A percentile compares a stretch with the other conserved stretches of the same genome.
Conservation (phyloP, 352 stramenopile species). For the Pythium phragmiticola region DNA sequence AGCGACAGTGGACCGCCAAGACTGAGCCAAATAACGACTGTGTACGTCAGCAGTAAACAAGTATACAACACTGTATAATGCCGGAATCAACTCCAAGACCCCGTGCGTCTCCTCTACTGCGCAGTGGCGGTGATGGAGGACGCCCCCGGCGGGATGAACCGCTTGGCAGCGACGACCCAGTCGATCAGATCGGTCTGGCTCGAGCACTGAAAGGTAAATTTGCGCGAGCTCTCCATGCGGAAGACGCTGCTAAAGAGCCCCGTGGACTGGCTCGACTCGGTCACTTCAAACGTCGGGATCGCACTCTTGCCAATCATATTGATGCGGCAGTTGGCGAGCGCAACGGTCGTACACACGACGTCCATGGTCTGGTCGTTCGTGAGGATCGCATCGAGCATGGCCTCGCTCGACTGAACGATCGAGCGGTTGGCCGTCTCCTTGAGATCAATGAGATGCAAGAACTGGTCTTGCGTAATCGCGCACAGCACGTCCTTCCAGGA, state of each 20-base stretch:
- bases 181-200: slow-evolving; percentile 77
- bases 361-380: slow-evolving; percentile 50
- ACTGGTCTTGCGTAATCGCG: slow-evolving; percentile 74
- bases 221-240: slow-evolving; percentile 56
- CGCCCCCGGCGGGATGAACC: slow-evolving; percentile 49
- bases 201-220: slow-evolving; percentile 81
- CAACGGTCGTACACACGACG: slow-evolving; percentile 51
- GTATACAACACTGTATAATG: no score
- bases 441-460: slow-evolving; percentile 70
- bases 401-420: slow-evolving; percentile 53
- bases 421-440: slow-evolving; percentile 60
- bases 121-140: slow-evolving; percentile 19
- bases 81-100: background rate
- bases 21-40: background rate
- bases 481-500: slow-evolving; percentile 77
- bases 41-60: background rate
- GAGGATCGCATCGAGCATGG: slow-evolving; percentile 56
- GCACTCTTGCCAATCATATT: slow-evolving; percentile 71
- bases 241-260: slow-evolving; percentile 67
- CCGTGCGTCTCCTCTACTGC: background rate
- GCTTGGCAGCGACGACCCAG: slow-evolving; percentile 77
- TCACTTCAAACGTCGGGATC: slow-evolving; percentile 71
- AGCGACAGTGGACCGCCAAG: no score
- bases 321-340: slow-evolving; percentile 66
- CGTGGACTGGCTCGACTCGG: slow-evolving; percentile 51